Evolutionary conservation across 768 basidiomycete species (phyloP).

Genomic region (Macrolepiota fuliginosa): DNA sequence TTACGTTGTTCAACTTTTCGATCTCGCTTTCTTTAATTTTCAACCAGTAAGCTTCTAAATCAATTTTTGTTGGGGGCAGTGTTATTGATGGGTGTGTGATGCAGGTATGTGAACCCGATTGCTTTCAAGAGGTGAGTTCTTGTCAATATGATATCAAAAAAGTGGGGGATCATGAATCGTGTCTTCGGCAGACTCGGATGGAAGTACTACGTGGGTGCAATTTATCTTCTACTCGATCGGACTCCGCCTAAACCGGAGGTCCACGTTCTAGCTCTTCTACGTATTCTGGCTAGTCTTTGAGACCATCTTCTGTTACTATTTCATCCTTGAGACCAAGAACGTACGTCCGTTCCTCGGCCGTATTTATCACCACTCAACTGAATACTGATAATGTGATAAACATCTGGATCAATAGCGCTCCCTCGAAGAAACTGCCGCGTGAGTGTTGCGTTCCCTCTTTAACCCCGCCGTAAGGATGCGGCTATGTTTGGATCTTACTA

Average conservation of each 20-base stretch:
- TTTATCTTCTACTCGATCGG: neutral
- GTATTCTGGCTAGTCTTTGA: constrained; percentile 56
- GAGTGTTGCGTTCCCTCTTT: constrained; percentile 11
- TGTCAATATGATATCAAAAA: neutral
- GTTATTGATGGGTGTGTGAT: neutral
- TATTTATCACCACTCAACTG: neutral
- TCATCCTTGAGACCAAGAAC: constrained; percentile 52
- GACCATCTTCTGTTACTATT: constrained; percentile 49
- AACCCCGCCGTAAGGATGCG: neutral
- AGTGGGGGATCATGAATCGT: constrained; percentile 24
- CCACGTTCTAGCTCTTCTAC: constrained; percentile 36
- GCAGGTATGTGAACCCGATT: constrained; percentile 48
- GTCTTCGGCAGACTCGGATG: constrained; percentile 43
- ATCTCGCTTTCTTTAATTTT: constrained; percentile 66
- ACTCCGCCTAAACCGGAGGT: neutral
- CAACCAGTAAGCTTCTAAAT: constrained; percentile 44
- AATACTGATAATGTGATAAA: neutral
- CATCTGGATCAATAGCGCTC: constrained; percentile 32
- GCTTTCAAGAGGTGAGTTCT: constrained; percentile 32
- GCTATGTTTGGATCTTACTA: constrained; percentile 1
- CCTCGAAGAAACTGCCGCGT: constrained; percentile 62
- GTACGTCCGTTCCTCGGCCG: constrained; percentile 15
- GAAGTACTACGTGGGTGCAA: constrained; percentile 56
- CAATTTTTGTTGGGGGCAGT: neutral
- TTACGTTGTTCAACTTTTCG: constrained; percentile 60